A percentile compares a stretch with the other conserved stretches of the same genome.
These are phyloP conservation scores for Epichloe glyceriae DNA, from an alignment of 2,329 filamentous ascomycete species.

Conservation along the genomic window DNA sequence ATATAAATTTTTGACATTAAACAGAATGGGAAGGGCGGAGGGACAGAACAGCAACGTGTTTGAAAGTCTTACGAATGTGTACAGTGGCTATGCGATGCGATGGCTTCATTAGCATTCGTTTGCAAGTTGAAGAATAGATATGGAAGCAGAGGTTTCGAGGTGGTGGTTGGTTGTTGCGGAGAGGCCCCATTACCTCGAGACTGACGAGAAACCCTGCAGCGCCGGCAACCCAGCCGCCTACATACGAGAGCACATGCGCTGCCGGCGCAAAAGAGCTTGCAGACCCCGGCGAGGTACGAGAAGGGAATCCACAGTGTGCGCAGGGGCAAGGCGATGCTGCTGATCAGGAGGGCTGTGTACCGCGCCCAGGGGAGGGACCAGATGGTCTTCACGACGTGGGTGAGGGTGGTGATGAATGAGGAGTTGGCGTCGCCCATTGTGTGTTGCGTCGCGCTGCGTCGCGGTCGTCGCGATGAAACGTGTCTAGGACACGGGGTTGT, in stretches of 20 bases:
- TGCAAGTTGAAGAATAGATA: no score
- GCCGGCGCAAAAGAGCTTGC: constrained; percentile 1
- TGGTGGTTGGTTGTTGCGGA: background rate
- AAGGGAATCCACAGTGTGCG: constrained; percentile 3
- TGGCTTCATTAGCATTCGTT: no score
- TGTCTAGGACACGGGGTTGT: background rate
- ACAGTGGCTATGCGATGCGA: constrained; percentile 22
- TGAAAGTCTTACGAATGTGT: constrained; percentile 26
- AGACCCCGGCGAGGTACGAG: background rate
- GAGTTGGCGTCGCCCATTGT: constrained; percentile 8
- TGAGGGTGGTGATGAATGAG: constrained; percentile 14
- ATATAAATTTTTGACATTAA: no score
- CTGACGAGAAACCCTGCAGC: constrained; percentile 1
- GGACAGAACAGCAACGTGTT: background rate
- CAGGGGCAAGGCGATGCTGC: constrained; percentile 6
- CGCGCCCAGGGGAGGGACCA: constrained; percentile 17
- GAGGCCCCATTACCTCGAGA: constrained; percentile 1
- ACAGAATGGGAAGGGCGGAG: no score
- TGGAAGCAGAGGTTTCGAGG: background rate
- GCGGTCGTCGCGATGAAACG: no score
- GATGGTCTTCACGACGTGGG: constrained; percentile 14
- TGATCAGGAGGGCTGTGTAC: constrained; percentile 12
- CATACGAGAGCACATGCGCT: constrained; percentile 2
- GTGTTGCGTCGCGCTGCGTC: background rate
- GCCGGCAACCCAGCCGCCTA: constrained; percentile 1